Conservation (phyloP, 345 rosid genomes). For the Anastatica hierochuntica region DNA sequence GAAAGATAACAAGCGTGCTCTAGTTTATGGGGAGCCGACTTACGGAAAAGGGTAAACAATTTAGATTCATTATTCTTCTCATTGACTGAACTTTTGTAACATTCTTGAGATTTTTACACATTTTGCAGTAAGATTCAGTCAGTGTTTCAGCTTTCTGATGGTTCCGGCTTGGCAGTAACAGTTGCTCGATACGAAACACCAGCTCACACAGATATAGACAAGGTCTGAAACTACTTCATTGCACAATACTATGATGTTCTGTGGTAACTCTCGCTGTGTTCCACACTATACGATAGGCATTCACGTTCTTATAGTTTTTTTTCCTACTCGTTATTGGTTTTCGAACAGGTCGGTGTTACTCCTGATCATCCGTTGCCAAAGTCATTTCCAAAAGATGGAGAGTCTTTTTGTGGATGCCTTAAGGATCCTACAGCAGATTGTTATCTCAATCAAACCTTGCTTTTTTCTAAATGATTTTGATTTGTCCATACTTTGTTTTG, state of each 20-base stretch:
- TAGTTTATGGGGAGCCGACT: conserved; percentile 79
- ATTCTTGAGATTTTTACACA: background rate
- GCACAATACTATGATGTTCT: background rate
- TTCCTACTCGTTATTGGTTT: background rate
- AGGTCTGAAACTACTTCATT: conserved; percentile 36
- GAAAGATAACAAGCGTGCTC: conserved; percentile 89
- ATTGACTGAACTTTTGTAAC: background rate
- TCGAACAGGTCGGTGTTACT: conserved; percentile 63
- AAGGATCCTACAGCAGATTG: conserved; percentile 65
- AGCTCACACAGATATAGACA: conserved; percentile 75
- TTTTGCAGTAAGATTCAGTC: conserved; percentile 88
- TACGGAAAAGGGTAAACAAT: conserved; percentile 83
- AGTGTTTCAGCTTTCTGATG: conserved; percentile 89
- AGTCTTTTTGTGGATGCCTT: conserved; percentile 68
- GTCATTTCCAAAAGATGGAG: conserved; percentile 71
- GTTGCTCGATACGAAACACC: conserved; percentile 96
- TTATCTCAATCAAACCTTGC: conserved; percentile 44
- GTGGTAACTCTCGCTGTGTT: background rate
- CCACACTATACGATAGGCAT: background rate
- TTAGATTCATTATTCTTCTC: background rate
- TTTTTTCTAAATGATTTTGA: conserved; percentile 43
- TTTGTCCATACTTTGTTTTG: conserved; percentile 10
- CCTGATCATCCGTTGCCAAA: conserved; percentile 86
- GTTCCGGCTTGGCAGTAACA: conserved; percentile 88
- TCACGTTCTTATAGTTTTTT: background rate